A percentile compares a stretch with the other conserved stretches of the same genome.
Conservation (phyloP, 2,329 filamentous ascomycete genomes). For the Coniochaeta sp. region DNA sequence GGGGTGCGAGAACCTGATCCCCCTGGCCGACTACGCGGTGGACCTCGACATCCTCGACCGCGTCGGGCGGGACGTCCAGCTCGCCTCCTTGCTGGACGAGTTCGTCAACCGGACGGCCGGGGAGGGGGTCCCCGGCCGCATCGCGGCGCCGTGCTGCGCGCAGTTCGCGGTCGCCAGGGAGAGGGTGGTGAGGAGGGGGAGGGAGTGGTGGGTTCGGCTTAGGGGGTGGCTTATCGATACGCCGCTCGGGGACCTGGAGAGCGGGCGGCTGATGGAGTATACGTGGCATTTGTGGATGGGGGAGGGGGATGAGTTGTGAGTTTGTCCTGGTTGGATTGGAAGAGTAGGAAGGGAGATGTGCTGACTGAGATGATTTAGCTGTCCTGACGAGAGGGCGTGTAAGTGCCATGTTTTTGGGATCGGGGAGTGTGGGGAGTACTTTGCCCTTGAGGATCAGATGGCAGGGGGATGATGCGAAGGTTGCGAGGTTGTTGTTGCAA, state of each 20-base stretch:
- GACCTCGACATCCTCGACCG: constrained; percentile 18
- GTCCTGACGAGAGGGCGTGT: constrained; percentile 11
- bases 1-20: constrained; percentile 24
- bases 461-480: neutral
- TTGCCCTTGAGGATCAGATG: constrained; percentile 4
- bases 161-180: constrained; percentile 55
- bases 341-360: neutral
- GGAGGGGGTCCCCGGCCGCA: constrained; percentile 33
- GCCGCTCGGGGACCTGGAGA: constrained; percentile 42
- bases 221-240: constrained; percentile 54
- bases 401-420: constrained; percentile 14
- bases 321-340: neutral
- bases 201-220: constrained; percentile 46
- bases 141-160: constrained; percentile 55
- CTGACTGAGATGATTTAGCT: constrained; percentile 6
- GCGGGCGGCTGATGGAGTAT: constrained; percentile 56
- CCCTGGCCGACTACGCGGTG: constrained; percentile 8
- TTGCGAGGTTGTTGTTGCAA: neutral
- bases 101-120: constrained; percentile 33
- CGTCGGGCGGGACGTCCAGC: constrained; percentile 28
- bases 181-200: constrained; percentile 38
- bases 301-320: constrained; percentile 10
- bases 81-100: constrained; percentile 24
- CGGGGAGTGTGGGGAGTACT: constrained; percentile 12
- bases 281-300: constrained; percentile 47